Evolutionary conservation across 805 yeast genomes (phyloP).

Genomic region (Yamadazyma sp.): DNA sequence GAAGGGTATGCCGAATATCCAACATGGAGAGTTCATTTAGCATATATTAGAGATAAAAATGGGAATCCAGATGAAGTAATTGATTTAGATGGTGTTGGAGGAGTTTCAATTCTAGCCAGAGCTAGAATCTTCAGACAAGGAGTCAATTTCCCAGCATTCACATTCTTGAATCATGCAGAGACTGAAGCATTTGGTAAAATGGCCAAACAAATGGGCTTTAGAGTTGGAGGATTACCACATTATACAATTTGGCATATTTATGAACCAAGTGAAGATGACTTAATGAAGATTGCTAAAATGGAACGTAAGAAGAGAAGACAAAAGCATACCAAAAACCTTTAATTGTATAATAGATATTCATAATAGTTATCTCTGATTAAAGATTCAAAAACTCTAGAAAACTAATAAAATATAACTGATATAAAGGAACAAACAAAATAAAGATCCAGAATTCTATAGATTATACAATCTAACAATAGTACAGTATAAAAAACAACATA

Average conservation of each 20-base stretch:
- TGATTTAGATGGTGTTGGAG: slow-evolving; percentile 82
- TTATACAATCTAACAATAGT: too few species aligned
- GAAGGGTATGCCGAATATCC: slow-evolving; percentile 88
- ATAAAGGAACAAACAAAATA: too few species aligned
- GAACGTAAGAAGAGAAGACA: slow-evolving; percentile 63
- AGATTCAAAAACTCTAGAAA: too few species aligned
- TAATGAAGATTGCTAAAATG: slow-evolving; percentile 61
- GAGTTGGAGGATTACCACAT: slow-evolving; percentile 86
- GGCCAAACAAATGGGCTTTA: slow-evolving; percentile 74
- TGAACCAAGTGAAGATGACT: slow-evolving; percentile 85
- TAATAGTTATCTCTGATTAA: too few species aligned
- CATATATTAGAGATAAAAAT: slow-evolving; percentile 59
- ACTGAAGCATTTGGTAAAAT: slow-evolving; percentile 86
- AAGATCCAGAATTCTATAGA: too few species aligned
- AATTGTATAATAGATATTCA: too few species aligned
- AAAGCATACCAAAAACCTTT: slow-evolving; percentile 13
- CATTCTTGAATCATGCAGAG: slow-evolving; percentile 82
- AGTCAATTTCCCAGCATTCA: slow-evolving; percentile 80
- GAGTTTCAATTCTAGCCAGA: slow-evolving; percentile 75
- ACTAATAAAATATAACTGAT: too few species aligned
- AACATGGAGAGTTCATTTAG: slow-evolving; percentile 81
- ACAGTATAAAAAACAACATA: too few species aligned
- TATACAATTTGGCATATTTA: slow-evolving; percentile 89
- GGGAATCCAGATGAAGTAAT: slow-evolving; percentile 65
- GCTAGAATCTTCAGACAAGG: slow-evolving; percentile 76